phyloP scores from a whole-genome alignment of 2,329 filamentous ascomycete species.

The Cadophora luteo-olivacea region DNA sequence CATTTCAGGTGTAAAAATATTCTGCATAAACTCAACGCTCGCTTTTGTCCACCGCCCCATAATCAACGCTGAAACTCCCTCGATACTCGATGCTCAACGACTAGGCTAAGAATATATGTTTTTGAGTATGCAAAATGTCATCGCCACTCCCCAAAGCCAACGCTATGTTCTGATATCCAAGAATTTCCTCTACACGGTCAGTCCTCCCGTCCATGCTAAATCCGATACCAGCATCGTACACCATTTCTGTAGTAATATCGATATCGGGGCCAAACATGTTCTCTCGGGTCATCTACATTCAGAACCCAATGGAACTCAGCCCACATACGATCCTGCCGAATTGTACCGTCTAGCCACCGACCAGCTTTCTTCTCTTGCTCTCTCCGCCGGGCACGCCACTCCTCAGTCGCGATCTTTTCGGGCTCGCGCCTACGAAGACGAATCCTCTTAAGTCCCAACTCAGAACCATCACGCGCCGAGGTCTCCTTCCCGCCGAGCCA shows the following conservation, averaged over 20 bases:
- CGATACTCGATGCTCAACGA: neutral
- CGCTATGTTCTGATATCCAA: neutral
- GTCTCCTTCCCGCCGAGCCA: conserved; percentile 13
- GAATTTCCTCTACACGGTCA: neutral
- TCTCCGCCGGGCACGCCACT: conserved; percentile 31
- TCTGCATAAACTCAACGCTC: neutral
- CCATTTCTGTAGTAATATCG: neutral
- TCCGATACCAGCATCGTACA: neutral
- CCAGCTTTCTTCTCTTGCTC: conserved; percentile 38
- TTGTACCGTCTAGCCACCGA: conserved; percentile 37
- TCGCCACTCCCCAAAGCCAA: neutral
- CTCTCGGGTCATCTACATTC: conserved; percentile 22
- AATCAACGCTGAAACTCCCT: neutral
- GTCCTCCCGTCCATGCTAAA: neutral
- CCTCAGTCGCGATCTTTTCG: conserved; percentile 30
- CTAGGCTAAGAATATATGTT: neutral
- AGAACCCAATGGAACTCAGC: conserved; percentile 37
- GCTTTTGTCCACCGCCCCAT: neutral
- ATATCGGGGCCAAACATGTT: neutral
- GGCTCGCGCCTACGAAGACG: neutral
- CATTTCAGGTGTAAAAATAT: neutral
- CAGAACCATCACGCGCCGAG: neutral
- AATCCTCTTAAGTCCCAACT: neutral
- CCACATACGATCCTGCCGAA: conserved; percentile 35
- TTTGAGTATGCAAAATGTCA: conserved; percentile 2